Evolutionary conservation across 805 yeast genomes (phyloP), one percentile per base, ranked within the genome.

Genomic region (Myxozyma neotropica): DNA sequence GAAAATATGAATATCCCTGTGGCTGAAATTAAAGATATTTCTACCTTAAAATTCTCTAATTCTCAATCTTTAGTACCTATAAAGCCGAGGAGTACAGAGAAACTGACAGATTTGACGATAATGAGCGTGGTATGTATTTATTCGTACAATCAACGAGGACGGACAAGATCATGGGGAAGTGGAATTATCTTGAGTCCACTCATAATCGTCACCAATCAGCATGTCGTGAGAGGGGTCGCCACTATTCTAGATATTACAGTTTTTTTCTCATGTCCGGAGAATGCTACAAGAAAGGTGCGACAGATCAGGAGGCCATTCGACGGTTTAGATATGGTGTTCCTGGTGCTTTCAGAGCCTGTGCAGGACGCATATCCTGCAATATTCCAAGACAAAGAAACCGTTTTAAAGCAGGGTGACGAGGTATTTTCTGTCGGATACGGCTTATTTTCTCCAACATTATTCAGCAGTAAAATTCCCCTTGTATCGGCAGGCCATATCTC

Each of bases 191-290:
- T 55, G 4, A 15, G 52, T n/a, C 36, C 24, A 12, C 15, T 12
- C 15, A 19, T 47, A 17, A 53, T 59, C n/a, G 57, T 47, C 33
- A 55, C 59, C 17, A 59, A 59, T 36, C 47, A 42, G 4, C 63
- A 55, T 23, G 59, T 59, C 36, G 27, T 55, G 8, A 52, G 53
- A 17, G 24, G n/a, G 2, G 42, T 29, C 26, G 19, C 27, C 1
- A 42, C 39, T 8, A 10, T 27, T 13, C 17, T 27, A 19, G 23
- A 21, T n/a, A 35, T 21, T 4, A 7, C 49, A 10, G 40, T 42
- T 5, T 8, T 4, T 24, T 5, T 26, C 43, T 4, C 24, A 26
- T 24, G 8, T 21, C 23, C 13, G 17, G 17, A n/a, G 15, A 24
- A 27, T n/a, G 17, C 7, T 29, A 29, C 13, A 6, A 3, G 21